Conservation (phyloP, 192 early-diverging fungal genomes). For the Backusella luteola region DNA sequence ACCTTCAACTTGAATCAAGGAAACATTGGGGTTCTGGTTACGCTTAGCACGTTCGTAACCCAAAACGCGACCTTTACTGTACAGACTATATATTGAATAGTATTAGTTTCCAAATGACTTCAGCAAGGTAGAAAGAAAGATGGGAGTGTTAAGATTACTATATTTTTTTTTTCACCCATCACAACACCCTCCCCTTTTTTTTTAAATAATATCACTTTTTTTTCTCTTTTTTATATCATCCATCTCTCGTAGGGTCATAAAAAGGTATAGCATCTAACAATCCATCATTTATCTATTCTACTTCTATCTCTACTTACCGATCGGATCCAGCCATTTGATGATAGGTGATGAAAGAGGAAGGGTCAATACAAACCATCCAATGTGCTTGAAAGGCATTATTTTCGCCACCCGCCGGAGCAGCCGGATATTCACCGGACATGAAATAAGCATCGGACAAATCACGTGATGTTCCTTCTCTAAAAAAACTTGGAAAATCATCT, state of each 20-base stretch:
- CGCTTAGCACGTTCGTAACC: conserved; percentile 94
- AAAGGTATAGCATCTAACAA: background rate
- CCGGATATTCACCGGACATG: background rate
- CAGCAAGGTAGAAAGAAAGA: background rate
- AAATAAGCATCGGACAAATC: background rate
- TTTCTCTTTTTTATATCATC: background rate
- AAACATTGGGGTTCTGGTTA: conserved; percentile 87
- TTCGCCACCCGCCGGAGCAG: background rate
- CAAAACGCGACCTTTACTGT: conserved; percentile 96
- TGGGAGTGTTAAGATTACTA: background rate
- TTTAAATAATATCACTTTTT: background rate
- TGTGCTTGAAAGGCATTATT: conserved; percentile 5
- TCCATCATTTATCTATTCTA: background rate
- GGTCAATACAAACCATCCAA: background rate
- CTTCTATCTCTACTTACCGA: conserved; percentile 10
- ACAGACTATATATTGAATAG: conserved; percentile 69
- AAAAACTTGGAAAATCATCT: background rate
- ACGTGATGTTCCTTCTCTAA: background rate
- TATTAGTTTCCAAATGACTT: background rate
- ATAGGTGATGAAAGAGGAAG: conserved; percentile 20
- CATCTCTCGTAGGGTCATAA: background rate
- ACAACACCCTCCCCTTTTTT: background rate
- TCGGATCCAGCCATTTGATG: conserved; percentile 11
- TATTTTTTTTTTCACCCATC: background rate
- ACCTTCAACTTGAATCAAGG: conserved; percentile 93